Evolutionary conservation across 2,329 filamentous ascomycete species (phyloP).

Genomic region (Cytospora schulzeri): DNA sequence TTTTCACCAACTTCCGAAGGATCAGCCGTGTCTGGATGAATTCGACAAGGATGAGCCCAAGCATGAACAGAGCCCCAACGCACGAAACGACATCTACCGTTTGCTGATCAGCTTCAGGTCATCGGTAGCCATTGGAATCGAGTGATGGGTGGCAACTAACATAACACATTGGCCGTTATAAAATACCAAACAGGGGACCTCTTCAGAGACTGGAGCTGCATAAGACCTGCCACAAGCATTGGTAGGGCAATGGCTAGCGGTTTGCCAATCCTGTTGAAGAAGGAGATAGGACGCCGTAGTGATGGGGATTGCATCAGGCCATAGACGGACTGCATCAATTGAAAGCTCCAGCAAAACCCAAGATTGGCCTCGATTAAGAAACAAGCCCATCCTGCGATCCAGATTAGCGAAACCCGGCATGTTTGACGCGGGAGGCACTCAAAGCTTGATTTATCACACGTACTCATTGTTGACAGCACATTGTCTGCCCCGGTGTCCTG

Average conservation of each 20-base stretch:
- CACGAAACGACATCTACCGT: slow-evolving; percentile 13
- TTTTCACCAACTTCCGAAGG: slow-evolving; percentile 16
- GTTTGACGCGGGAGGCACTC: not conserved
- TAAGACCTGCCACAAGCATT: slow-evolving; percentile 4
- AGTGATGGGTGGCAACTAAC: slow-evolving; percentile 2
- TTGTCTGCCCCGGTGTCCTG: slow-evolving; percentile 11
- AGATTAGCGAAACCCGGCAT: not conserved
- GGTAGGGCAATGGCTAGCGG: slow-evolving; percentile 8
- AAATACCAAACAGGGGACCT: slow-evolving; percentile 11
- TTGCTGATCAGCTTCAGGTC: not conserved
- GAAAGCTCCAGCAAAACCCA: slow-evolving; percentile 24
- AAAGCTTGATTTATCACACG: not conserved
- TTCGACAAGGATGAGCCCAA: slow-evolving; percentile 24
- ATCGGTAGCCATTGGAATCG: not conserved
- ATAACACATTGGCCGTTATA: slow-evolving; percentile 19
- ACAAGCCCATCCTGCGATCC: slow-evolving; percentile 21
- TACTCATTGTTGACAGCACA: slow-evolving; percentile 19
- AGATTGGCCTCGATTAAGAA: slow-evolving; percentile 15
- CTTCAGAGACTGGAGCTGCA: slow-evolving; percentile 10
- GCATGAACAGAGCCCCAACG: slow-evolving; percentile 6
- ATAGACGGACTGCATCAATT: slow-evolving; percentile 24
- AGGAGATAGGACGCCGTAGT: not conserved
- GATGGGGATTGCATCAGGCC: slow-evolving; percentile 11
- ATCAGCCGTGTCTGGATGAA: slow-evolving; percentile 23
- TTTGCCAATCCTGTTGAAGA: slow-evolving; percentile 20